Conservation (phyloP, 2,329 filamentous ascomycete genomes). For the Pseudogymnoascus sp. region DNA sequence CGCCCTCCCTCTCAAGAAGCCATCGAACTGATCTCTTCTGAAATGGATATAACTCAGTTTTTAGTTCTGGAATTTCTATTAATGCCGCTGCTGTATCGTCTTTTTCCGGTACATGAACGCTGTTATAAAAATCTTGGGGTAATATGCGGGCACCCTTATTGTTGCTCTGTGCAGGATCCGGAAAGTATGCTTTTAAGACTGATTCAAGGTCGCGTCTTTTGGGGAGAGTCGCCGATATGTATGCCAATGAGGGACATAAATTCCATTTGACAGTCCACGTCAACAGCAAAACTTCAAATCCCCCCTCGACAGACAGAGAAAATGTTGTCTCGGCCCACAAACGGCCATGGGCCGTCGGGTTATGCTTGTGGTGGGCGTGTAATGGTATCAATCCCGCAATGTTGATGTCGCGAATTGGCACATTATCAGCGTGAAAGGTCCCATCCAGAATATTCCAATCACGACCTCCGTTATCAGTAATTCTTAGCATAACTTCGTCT, state of each 20-base stretch:
- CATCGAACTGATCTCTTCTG: slow-evolving; percentile 65
- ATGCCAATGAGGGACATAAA: slow-evolving; percentile 21
- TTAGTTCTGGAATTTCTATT: slow-evolving; percentile 39
- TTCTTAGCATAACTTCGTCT: background rate
- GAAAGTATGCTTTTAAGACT: slow-evolving; percentile 24
- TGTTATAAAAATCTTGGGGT: slow-evolving; percentile 60
- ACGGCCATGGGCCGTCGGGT: slow-evolving; percentile 19
- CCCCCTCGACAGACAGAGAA: slow-evolving; percentile 17
- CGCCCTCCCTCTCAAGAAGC: slow-evolving; percentile 61
- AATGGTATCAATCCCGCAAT: slow-evolving; percentile 20
- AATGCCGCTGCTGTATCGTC: slow-evolving; percentile 33
- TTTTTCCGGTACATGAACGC: slow-evolving; percentile 54
- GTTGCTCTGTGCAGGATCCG: slow-evolving; percentile 16
- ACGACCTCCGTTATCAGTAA: background rate
- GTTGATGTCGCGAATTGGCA: slow-evolving; percentile 20
- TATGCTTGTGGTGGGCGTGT: slow-evolving; percentile 20
- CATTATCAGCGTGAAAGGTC: slow-evolving; percentile 15
- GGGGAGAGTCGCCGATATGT: slow-evolving; percentile 14
- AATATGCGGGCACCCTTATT: slow-evolving; percentile 31
- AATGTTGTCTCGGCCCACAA: slow-evolving; percentile 26
- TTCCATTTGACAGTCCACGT: slow-evolving; percentile 28
- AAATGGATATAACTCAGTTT: slow-evolving; percentile 60
- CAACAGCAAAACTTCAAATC: slow-evolving; percentile 20
- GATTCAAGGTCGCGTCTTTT: slow-evolving; percentile 23
- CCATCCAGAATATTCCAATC: slow-evolving; percentile 16